A percentile compares a stretch with the other conserved stretches of the same genome.
Conservation (phyloP, 306 rosid genomes). For the Neltuma alba region DNA sequence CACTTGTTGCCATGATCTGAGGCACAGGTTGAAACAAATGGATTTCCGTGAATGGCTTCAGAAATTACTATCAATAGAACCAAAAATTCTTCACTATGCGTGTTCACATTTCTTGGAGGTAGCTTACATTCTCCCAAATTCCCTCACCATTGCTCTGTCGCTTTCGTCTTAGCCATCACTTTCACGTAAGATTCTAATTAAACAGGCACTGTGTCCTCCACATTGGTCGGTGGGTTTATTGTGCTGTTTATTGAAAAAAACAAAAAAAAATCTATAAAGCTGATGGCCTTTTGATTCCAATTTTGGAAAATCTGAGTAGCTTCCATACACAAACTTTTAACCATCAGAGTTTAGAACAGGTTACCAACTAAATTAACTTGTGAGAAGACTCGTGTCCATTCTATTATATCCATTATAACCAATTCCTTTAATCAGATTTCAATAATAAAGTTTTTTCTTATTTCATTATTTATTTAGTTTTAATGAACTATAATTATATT, state of each 20-base stretch:
- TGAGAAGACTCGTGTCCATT: too few species aligned
- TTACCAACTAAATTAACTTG: neutral
- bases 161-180: conserved; percentile 6
- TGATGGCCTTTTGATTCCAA: conserved; percentile 18
- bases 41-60: conserved; percentile 19
- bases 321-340: neutral
- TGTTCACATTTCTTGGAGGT: conserved; percentile 10
- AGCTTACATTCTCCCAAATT: neutral
- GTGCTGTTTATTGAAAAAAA: neutral
- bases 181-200: neutral
- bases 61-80: neutral
- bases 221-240: conserved; percentile 7
- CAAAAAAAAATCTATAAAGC: conserved; percentile 38
- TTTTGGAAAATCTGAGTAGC: conserved; percentile 33
- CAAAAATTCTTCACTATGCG: neutral
- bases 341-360: neutral
- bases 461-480: too few species aligned
- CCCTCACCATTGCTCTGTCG: neutral
- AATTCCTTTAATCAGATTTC: too few species aligned
- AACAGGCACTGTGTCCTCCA: conserved; percentile 1
- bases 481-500: too few species aligned
- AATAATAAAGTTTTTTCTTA: too few species aligned
- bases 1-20: conserved; percentile 11
- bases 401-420: too few species aligned
- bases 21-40: neutral